Conservation (phyloP, 2,329 filamentous ascomycete species). For the Blastomyces parvus region DNA sequence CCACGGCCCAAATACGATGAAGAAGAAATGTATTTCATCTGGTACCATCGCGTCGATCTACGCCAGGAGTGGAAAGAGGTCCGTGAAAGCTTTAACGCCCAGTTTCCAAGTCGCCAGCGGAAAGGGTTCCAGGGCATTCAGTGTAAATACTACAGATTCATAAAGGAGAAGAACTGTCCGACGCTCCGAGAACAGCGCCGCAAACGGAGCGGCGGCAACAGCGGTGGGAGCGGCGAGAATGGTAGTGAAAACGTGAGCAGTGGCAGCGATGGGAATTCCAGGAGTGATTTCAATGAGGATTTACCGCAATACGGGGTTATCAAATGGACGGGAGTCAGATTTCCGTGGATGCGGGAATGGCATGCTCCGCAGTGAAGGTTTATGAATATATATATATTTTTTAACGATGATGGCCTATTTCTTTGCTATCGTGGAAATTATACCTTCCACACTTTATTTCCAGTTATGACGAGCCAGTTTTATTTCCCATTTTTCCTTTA, state of each 20-base stretch:
- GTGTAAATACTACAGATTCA: conserved; percentile 43
- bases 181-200: conserved; percentile 35
- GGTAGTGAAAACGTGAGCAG: conserved; percentile 8
- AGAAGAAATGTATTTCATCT: conserved; percentile 42
- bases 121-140: conserved; percentile 39
- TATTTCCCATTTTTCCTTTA: background rate
- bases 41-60: conserved; percentile 42
- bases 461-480: background rate
- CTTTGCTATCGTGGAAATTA: background rate
- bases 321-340: conserved; percentile 33
- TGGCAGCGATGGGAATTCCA: conserved; percentile 11
- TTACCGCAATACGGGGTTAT: conserved; percentile 34
- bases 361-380: background rate
- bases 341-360: conserved; percentile 35
- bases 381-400: background rate
- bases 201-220: conserved; percentile 11
- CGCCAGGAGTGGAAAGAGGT: conserved; percentile 40
- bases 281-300: conserved; percentile 15
- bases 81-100: conserved; percentile 34
- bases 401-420: too few relatives aligned
- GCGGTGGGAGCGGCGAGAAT: conserved; percentile 11
- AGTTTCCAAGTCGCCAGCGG: conserved; percentile 34
- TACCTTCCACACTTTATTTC: background rate
- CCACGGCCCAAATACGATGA: conserved; percentile 40
- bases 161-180: conserved; percentile 37